Percentiles rank a stretch among this genome's conserved stretches.
These are phyloP conservation scores for Tagetes erecta DNA, from an alignment of 129 eudicot genomes.

Conservation along the genomic window DNA sequence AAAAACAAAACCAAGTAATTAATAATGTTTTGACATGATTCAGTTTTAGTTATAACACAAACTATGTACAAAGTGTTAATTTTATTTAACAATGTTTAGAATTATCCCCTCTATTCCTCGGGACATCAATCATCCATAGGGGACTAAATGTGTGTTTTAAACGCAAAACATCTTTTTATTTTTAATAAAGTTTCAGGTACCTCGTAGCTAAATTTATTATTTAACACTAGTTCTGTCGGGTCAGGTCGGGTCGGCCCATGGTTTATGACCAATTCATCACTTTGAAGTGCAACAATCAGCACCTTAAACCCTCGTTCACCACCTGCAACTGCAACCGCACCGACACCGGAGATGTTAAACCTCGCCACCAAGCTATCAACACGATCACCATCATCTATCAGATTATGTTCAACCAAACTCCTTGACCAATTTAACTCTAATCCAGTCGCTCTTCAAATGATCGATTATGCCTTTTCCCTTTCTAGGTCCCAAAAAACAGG, in stretches of 20 bases:
- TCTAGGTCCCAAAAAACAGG: slow-evolving; percentile 83
- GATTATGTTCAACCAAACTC: slow-evolving; percentile 27
- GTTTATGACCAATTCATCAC: not conserved
- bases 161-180: too few species aligned
- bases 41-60: too few species aligned
- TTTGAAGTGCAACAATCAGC: not conserved
- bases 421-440: slow-evolving; percentile 36
- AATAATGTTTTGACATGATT: too few species aligned
- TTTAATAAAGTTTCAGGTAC: too few species aligned
- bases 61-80: too few species aligned
- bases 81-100: too few species aligned
- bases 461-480: slow-evolving; percentile 71
- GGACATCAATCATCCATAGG: too few species aligned
- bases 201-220: too few species aligned
- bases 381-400: slow-evolving; percentile 25
- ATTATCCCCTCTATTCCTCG: too few species aligned
- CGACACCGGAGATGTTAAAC: slow-evolving; percentile 33
- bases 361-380: slow-evolving; percentile 40
- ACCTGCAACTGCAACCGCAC: not conserved
- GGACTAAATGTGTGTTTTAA: too few species aligned
- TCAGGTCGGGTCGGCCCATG: not conserved
- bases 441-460: slow-evolving; percentile 75
- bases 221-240: too few species aligned
- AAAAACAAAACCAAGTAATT: too few species aligned
- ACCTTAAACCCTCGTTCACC: not conserved